Evolutionary conservation across 2,329 filamentous ascomycete species (phyloP).

Genomic region (Aureobasidium sp.): DNA sequence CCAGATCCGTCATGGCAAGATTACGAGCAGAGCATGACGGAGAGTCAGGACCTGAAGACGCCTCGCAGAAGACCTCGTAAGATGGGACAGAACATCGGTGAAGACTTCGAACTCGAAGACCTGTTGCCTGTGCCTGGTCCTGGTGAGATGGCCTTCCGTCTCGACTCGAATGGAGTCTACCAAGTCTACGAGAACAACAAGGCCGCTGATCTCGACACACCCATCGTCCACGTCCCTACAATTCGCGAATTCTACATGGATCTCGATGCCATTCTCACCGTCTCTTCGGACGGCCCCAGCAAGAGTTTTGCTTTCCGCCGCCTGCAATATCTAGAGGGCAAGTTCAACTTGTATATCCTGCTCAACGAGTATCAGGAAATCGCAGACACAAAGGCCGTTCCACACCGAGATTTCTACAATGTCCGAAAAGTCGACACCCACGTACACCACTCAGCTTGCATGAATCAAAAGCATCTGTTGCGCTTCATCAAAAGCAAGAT

Average conservation of each 20-base stretch:
- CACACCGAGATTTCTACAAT: constrained; percentile 98
- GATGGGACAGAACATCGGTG: constrained; percentile 81
- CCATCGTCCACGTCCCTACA: constrained; percentile 78
- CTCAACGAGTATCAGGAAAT: constrained; percentile 97
- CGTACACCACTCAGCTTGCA: constrained; percentile 97
- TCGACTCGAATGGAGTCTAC: constrained; percentile 82
- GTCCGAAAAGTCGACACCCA: constrained; percentile 98
- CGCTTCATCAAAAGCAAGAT: constrained; percentile 99
- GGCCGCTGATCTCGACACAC: constrained; percentile 55
- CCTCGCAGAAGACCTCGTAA: constrained; percentile 58
- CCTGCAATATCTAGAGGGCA: constrained; percentile 90
- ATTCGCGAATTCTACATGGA: constrained; percentile 95
- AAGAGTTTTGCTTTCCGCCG: constrained; percentile 96
- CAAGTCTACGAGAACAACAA: constrained; percentile 75
- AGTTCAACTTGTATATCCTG: constrained; percentile 89
- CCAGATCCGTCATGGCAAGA: constrained; percentile 77
- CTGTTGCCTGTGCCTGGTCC: constrained; percentile 64
- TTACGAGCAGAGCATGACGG: constrained; percentile 30
- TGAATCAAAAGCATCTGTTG: constrained; percentile 98
- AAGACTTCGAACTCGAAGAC: constrained; percentile 82
- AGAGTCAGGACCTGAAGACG: constrained; percentile 26
- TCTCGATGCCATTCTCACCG: constrained; percentile 73
- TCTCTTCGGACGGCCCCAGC: constrained; percentile 91
- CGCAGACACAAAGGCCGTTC: constrained; percentile 94
- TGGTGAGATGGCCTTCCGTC: constrained; percentile 65